These are phyloP conservation scores for Colletotrichum cuscutae DNA, from an alignment of 2,329 filamentous ascomycete genomes.

Conservation along the genomic window DNA sequence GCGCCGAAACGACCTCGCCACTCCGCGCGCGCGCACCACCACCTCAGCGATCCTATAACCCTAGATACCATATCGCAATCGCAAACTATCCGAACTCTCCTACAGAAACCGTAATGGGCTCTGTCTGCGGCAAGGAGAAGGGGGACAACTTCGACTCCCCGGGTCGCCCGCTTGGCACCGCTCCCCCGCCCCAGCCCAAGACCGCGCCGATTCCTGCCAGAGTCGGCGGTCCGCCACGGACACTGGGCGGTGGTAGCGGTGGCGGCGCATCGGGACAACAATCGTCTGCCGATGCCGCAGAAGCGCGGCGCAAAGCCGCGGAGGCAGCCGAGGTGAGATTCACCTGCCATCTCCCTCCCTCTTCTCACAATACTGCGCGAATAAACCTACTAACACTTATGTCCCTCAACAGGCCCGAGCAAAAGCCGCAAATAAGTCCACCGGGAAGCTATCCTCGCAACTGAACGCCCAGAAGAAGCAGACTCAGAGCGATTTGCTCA, in stretches of 20 bases:
- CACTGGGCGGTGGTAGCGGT: constrained; percentile 66
- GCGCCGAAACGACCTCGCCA: neutral
- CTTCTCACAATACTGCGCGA: neutral
- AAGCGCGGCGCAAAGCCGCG: constrained; percentile 79
- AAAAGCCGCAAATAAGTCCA: constrained; percentile 65
- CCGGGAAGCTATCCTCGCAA: constrained; percentile 77
- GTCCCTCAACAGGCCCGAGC: constrained; percentile 68
- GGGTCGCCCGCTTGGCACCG: constrained; percentile 76
- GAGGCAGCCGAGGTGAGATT: constrained; percentile 82
- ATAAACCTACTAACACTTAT: neutral
- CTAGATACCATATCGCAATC: neutral
- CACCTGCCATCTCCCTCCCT: constrained; percentile 14
- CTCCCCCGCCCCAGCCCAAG: constrained; percentile 56
- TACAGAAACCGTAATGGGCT: constrained; percentile 73
- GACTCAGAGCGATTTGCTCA: constrained; percentile 74
- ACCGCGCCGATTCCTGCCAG: constrained; percentile 63
- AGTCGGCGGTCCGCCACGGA: constrained; percentile 68
- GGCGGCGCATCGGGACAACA: constrained; percentile 38
- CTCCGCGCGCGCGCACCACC: neutral
- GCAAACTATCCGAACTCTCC: neutral
- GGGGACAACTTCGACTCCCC: constrained; percentile 78
- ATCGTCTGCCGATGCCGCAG: constrained; percentile 50
- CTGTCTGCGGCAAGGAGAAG: constrained; percentile 84
- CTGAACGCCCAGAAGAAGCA: constrained; percentile 81
- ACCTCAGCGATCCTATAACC: neutral